phyloP scores from a whole-genome alignment of 768 basidiomycete species.

The Tulasnella sp. region DNA sequence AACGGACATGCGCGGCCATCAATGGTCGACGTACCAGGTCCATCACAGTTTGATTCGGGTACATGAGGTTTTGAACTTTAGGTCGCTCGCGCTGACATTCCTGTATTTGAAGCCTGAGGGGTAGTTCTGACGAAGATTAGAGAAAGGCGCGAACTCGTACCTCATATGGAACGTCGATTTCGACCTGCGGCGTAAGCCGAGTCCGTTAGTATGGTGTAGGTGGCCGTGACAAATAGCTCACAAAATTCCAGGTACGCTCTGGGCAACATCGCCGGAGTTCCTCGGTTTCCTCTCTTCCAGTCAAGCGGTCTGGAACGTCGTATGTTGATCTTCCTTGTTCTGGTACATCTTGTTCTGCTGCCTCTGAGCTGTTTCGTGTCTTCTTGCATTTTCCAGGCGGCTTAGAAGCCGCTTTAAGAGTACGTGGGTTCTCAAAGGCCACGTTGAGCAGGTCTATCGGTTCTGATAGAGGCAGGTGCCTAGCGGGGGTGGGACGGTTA shows the following conservation, averaged over 20 bases:
- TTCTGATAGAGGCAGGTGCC: slow-evolving; percentile 68
- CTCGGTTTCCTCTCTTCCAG: slow-evolving; percentile 70
- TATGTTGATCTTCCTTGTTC: slow-evolving; percentile 44
- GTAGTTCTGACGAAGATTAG: not conserved
- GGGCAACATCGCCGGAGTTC: slow-evolving; percentile 77
- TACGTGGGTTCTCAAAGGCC: slow-evolving; percentile 92
- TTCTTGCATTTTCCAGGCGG: slow-evolving; percentile 37
- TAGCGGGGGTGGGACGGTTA: slow-evolving; percentile 36
- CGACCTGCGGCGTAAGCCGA: slow-evolving; percentile 50
- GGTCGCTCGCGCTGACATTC: slow-evolving; percentile 60
- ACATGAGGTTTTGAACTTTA: slow-evolving; percentile 67
- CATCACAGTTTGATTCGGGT: slow-evolving; percentile 78
- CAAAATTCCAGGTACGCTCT: slow-evolving; percentile 84
- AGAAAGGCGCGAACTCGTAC: slow-evolving; percentile 41
- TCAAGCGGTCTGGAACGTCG: slow-evolving; percentile 83
- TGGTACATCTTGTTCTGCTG: not conserved
- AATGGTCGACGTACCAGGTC: slow-evolving; percentile 62
- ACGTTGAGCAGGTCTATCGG: slow-evolving; percentile 92
- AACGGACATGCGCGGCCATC: not conserved
- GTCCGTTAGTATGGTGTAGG: not conserved
- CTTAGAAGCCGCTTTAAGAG: slow-evolving; percentile 54
- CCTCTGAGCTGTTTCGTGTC: not conserved
- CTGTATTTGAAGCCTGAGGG: slow-evolving; percentile 39
- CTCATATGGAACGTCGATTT: slow-evolving; percentile 78
- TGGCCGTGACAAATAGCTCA: slow-evolving; percentile 39